phyloP scores from a whole-genome alignment of 2,329 filamentous ascomycete genomes.

The Penicillium sp. region DNA sequence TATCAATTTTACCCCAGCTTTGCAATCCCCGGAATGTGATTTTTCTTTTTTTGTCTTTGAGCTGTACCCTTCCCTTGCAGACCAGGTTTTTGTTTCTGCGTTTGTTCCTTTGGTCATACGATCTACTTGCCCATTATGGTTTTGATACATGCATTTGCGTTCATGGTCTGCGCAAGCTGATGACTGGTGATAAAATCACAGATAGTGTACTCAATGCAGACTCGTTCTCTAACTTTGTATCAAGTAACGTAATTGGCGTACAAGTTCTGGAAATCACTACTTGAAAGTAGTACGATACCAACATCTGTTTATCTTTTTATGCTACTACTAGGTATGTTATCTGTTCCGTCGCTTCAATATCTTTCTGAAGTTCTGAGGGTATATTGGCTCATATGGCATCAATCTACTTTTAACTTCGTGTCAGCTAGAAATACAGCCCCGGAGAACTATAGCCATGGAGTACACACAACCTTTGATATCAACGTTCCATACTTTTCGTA shows the following conservation, averaged over 20 bases:
- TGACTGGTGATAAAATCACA: conserved; percentile 18
- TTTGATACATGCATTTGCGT: conserved; percentile 13
- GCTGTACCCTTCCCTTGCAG: conserved; percentile 13
- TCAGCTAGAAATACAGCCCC: no score
- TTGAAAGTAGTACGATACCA: no score
- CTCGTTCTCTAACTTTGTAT: conserved; percentile 12
- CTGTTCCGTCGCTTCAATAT: no score
- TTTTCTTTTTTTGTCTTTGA: conserved; percentile 3
- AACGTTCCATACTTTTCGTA: background rate
- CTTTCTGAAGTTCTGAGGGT: no score
- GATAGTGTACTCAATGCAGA: conserved; percentile 14
- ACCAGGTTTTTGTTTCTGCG: conserved; percentile 7
- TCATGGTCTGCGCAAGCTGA: conserved; percentile 10
- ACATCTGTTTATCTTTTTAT: no score
- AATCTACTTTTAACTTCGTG: no score
- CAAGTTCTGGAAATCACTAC: no score
- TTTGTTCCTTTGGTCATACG: background rate
- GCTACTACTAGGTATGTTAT: no score
- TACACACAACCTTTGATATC: background rate
- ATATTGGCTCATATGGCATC: no score
- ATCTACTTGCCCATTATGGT: background rate
- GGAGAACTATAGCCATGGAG: no score
- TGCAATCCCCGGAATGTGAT: conserved; percentile 15
- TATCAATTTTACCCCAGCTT: conserved; percentile 6
- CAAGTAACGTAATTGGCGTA: background rate